These are phyloP conservation scores for Salvia sclarea DNA, from an alignment of 305 asterid species.

Conservation along the genomic window DNA sequence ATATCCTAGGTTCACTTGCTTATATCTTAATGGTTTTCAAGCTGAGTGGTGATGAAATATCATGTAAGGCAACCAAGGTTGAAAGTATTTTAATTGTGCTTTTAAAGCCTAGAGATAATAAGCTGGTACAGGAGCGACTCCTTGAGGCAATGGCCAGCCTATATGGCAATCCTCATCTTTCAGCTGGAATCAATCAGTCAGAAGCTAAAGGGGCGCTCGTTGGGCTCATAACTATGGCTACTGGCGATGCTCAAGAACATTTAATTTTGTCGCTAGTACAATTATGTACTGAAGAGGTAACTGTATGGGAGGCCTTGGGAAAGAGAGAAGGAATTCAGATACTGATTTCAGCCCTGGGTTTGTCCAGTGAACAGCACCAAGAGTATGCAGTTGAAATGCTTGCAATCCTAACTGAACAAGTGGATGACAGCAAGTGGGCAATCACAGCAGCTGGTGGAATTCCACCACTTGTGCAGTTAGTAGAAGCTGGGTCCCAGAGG, in stretches of 20 bases:
- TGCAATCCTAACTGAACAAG: constrained; percentile 72
- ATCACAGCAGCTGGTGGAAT: constrained; percentile 95
- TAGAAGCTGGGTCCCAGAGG: constrained; percentile 72
- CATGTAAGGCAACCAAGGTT: constrained; percentile 51
- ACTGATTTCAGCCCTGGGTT: constrained; percentile 74
- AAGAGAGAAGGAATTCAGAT: constrained; percentile 91
- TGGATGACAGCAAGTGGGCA: constrained; percentile 97
- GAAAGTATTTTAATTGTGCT: constrained; percentile 67
- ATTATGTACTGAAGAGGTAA: constrained; percentile 58
- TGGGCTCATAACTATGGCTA: constrained; percentile 75
- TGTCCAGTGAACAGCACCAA: constrained; percentile 83
- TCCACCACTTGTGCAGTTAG: constrained; percentile 82
- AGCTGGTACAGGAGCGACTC: constrained; percentile 76
- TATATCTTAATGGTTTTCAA: constrained; percentile 72
- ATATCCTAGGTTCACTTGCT: constrained; percentile 89
- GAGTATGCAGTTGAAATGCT: constrained; percentile 82
- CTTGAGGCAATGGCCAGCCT: constrained; percentile 88
- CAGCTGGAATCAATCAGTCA: constrained; percentile 49
- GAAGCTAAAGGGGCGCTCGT: constrained; percentile 74
- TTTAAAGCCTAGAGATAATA: constrained; percentile 85
- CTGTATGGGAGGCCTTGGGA: constrained; percentile 82
- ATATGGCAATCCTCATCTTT: constrained; percentile 57
- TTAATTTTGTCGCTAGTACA: constrained; percentile 59
- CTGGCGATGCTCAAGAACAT: constrained; percentile 68
- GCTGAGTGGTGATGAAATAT: constrained; percentile 49